A percentile compares a stretch with the other conserved stretches of the same genome.
Conservation (phyloP, 495 filamentous ascomycete genomes). For the Penicillium dipodomyicola region DNA sequence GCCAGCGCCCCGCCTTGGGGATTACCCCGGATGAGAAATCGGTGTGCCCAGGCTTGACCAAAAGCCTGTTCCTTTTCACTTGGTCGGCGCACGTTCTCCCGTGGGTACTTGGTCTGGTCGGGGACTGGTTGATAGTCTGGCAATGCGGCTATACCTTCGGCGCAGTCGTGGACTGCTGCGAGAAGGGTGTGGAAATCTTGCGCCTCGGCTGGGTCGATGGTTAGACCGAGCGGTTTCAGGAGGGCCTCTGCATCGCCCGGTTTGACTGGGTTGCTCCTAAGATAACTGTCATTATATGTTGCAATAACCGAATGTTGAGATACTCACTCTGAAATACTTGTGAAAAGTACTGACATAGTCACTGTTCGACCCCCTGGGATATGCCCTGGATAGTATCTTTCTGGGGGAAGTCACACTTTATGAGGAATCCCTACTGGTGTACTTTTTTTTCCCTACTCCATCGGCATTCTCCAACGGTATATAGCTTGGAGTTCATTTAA, state of each 20-base stretch:
- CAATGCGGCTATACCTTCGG: constrained; percentile 26
- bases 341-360: constrained; percentile 36
- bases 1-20: constrained; percentile 60
- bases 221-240: constrained; percentile 26
- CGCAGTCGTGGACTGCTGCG: constrained; percentile 37
- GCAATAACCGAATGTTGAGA: neutral
- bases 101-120: constrained; percentile 29
- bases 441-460: constrained; percentile 1
- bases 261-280: constrained; percentile 32
- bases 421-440: neutral
- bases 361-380: neutral
- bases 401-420: neutral
- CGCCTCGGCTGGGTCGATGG: constrained; percentile 28
- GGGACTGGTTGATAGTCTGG: constrained; percentile 35
- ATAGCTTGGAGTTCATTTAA: constrained; percentile 11
- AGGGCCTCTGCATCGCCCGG: constrained; percentile 29
- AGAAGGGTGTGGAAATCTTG: constrained; percentile 34
- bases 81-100: constrained; percentile 32
- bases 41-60: constrained; percentile 35
- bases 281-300: constrained; percentile 1
- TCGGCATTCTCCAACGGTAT: constrained; percentile 8
- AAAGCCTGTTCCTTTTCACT: constrained; percentile 29
- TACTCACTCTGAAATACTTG: constrained; percentile 33
- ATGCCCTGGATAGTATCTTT: neutral
- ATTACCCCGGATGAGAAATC: constrained; percentile 33